These are phyloP conservation scores for Tylopilus felleus DNA, from an alignment of 768 basidiomycete species.

Conservation along the genomic window DNA sequence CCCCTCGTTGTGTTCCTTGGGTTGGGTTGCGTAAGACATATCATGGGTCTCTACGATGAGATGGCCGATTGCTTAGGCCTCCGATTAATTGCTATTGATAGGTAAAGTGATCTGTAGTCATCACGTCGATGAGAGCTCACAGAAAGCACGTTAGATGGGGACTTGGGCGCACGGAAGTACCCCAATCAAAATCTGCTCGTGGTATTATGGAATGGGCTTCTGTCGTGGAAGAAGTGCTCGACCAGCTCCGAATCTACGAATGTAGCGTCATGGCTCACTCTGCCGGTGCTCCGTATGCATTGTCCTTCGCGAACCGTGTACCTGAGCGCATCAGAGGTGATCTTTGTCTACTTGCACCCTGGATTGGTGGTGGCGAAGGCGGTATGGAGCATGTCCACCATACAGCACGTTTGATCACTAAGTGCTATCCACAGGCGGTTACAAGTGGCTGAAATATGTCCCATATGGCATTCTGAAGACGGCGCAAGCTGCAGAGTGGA, in stretches of 20 bases:
- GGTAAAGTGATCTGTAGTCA: constrained; percentile 43
- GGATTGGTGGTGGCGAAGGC: constrained; percentile 90
- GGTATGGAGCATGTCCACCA: constrained; percentile 48
- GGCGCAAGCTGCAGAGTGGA: constrained; percentile 97
- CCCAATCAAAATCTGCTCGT: constrained; percentile 59
- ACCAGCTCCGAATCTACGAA: constrained; percentile 68
- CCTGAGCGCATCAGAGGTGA: constrained; percentile 78
- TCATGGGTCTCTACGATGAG: constrained; percentile 95
- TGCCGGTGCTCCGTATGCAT: constrained; percentile 91
- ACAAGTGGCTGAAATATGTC: constrained; percentile 96
- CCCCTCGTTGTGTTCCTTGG: constrained; percentile 93
- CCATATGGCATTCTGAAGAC: constrained; percentile 91
- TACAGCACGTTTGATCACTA: constrained; percentile 4
- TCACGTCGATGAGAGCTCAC: constrained; percentile 11
- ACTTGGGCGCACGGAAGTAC: constrained; percentile 77
- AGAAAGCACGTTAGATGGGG: constrained; percentile 67
- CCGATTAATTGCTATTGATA: constrained; percentile 90
- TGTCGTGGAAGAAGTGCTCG: constrained; percentile 88
- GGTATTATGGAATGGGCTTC: constrained; percentile 89
- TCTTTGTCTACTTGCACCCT: constrained; percentile 88
- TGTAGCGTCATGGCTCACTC: constrained; percentile 95
- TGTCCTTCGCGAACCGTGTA: constrained; percentile 78
- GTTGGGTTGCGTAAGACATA: constrained; percentile 88
- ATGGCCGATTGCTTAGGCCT: constrained; percentile 87
- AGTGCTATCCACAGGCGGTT: constrained; percentile 53